These are phyloP conservation scores for Sphaerobolus stellatus DNA, from an alignment of 1,284 basidiomycete species.

Conservation along the genomic window DNA sequence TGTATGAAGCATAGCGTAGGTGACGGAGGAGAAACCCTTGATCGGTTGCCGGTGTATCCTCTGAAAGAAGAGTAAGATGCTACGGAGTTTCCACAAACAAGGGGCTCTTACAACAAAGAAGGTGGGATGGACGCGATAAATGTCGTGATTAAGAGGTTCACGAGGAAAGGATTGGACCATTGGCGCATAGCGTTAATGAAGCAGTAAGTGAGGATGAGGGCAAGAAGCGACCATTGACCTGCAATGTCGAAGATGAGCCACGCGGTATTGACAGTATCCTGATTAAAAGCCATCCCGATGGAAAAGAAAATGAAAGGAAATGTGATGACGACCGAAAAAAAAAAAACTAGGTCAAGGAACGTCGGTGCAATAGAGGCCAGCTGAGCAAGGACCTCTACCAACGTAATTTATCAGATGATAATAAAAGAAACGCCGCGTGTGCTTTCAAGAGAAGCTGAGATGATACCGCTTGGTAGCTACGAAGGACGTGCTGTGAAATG, in stretches of 20 bases:
- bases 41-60: not conserved
- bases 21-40: not conserved
- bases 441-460: too few species aligned
- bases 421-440: too few species aligned
- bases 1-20: not conserved
- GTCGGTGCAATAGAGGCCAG: too few species aligned
- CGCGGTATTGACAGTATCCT: not conserved
- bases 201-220: slow-evolving; percentile 3
- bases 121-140: slow-evolving; percentile 4
- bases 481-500: too few species aligned
- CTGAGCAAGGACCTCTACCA: not conserved
- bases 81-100: too few species aligned
- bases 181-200: not conserved
- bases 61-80: not conserved
- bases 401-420: too few species aligned
- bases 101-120: not conserved
- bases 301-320: too few species aligned
- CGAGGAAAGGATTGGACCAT: slow-evolving; percentile 1
- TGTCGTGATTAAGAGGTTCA: slow-evolving; percentile 5
- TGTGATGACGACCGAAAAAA: too few species aligned
- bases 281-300: not conserved
- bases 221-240: slow-evolving; percentile 5
- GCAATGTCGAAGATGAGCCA: slow-evolving; percentile 5
- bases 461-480: too few species aligned
- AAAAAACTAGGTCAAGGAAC: too few species aligned